Conservation (phyloP, 2,329 filamentous ascomycete genomes). For the Penicillium griseofulvum region DNA sequence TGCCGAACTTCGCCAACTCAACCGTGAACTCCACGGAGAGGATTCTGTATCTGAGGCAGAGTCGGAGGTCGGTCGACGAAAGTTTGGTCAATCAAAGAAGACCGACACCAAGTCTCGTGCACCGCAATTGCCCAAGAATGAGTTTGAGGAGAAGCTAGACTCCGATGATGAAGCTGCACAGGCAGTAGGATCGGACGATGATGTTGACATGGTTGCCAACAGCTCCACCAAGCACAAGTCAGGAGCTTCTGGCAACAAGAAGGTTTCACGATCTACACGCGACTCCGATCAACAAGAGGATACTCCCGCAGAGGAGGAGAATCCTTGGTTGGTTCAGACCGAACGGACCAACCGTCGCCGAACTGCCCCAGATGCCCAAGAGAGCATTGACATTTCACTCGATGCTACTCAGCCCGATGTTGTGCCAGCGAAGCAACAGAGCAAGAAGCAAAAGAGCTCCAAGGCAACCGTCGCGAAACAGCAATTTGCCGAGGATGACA, state of each 20-base stretch:
- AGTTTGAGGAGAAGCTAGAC: slow-evolving; percentile 60
- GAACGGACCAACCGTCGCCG: slow-evolving; percentile 34
- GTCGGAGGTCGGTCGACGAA: slow-evolving; percentile 62
- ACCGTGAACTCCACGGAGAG: slow-evolving; percentile 64
- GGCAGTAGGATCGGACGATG: slow-evolving; percentile 25
- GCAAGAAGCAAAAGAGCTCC: slow-evolving; percentile 22
- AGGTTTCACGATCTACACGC: slow-evolving; percentile 12
- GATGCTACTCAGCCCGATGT: slow-evolving; percentile 20
- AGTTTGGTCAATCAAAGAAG: slow-evolving; percentile 38
- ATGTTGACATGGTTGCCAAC: slow-evolving; percentile 38
- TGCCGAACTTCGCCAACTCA: slow-evolving; percentile 67
- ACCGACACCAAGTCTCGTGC: slow-evolving; percentile 29
- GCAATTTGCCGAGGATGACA: slow-evolving; percentile 43
- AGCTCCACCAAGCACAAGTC: slow-evolving; percentile 21
- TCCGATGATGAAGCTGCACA: slow-evolving; percentile 48
- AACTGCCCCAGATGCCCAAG: slow-evolving; percentile 26
- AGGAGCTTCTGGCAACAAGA: slow-evolving; percentile 18
- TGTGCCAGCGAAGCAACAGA: slow-evolving; percentile 13
- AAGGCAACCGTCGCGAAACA: slow-evolving; percentile 21
- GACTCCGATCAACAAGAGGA: slow-evolving; percentile 19
- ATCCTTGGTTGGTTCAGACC: slow-evolving; percentile 40
- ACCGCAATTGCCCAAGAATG: slow-evolving; percentile 43
- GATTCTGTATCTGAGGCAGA: slow-evolving; percentile 56
- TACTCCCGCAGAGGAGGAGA: slow-evolving; percentile 30
- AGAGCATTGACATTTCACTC: slow-evolving; percentile 35